Evolutionary conservation across 169 alveolate species (phyloP).

Genomic region (Toxoplasma gondii): DNA sequence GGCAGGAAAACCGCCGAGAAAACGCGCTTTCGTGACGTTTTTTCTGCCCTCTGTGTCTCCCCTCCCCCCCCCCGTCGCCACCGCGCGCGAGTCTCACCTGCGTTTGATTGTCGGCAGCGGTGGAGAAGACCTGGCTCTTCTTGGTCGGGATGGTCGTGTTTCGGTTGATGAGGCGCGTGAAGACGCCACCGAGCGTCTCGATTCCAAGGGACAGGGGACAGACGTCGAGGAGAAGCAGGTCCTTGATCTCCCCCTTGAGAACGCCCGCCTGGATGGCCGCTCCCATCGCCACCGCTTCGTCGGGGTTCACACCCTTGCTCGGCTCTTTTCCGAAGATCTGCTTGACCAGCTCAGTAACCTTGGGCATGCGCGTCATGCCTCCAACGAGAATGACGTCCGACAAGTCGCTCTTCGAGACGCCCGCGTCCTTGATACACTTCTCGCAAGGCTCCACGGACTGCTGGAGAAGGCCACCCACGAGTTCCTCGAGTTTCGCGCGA

Average conservation of each 20-base stretch:
- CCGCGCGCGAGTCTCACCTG: constrained; percentile 78
- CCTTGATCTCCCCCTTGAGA: constrained; percentile 97
- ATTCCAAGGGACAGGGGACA: constrained; percentile 93
- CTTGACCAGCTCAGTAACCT: constrained; percentile 93
- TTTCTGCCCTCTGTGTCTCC: too few species aligned
- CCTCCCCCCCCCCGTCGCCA: too few species aligned
- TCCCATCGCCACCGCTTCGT: constrained; percentile 99
- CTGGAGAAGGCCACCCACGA: constrained; percentile 94
- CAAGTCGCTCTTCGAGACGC: constrained; percentile 89
- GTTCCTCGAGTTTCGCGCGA: constrained; percentile 89
- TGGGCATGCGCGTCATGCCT: constrained; percentile 99
- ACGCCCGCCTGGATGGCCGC: constrained; percentile 99
- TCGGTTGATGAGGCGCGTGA: constrained; percentile 95
- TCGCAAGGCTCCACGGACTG: constrained; percentile 96
- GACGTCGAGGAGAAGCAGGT: constrained; percentile 95
- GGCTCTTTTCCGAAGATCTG: constrained; percentile 94
- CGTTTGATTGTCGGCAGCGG: constrained; percentile 98
- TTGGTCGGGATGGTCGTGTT: constrained; percentile 99
- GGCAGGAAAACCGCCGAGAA: too few species aligned
- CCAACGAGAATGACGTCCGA: constrained; percentile 98
- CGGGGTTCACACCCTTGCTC: constrained; percentile 98
- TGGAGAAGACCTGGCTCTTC: constrained; percentile 96
- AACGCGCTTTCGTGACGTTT: too few species aligned
- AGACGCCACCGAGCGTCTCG: constrained; percentile 98
- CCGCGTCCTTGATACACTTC: constrained; percentile 95